These are phyloP conservation scores for Cladosporium colombiae DNA, from an alignment of 2,329 filamentous ascomycete genomes.

Conservation along the genomic window DNA sequence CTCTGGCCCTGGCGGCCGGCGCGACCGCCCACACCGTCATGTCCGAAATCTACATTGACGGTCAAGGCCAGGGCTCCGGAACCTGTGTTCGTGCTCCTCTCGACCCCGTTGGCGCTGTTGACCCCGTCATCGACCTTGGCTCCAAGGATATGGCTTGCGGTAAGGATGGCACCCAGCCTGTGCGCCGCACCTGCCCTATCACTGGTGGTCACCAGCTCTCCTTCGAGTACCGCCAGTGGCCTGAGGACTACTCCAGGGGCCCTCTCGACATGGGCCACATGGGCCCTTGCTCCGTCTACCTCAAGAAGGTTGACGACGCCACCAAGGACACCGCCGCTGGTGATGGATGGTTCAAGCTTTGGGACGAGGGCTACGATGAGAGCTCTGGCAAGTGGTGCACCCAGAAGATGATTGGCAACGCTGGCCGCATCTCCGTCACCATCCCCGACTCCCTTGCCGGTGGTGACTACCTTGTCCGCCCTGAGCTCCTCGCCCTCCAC, in stretches of 20 bases:
- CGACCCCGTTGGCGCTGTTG: slow-evolving; percentile 54
- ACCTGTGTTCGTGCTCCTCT: slow-evolving; percentile 70
- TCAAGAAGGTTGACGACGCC: slow-evolving; percentile 67
- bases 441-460: slow-evolving; percentile 62
- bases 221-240: slow-evolving; percentile 66
- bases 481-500: slow-evolving; percentile 70
- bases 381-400: slow-evolving; percentile 65
- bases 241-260: slow-evolving; percentile 56
- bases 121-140: slow-evolving; percentile 59
- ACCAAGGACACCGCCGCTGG: slow-evolving; percentile 55
- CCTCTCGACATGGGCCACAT: slow-evolving; percentile 63
- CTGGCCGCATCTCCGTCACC: slow-evolving; percentile 63
- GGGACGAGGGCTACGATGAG: slow-evolving; percentile 62
- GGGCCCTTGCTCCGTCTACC: slow-evolving; percentile 72
- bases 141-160: slow-evolving; percentile 71
- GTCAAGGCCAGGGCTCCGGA: slow-evolving; percentile 61
- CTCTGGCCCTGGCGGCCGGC: slow-evolving; percentile 25
- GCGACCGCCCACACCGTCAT: slow-evolving; percentile 58
- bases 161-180: slow-evolving; percentile 47
- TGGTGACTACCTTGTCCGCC: slow-evolving; percentile 71
- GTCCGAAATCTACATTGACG: slow-evolving; percentile 64
- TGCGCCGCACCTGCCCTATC: slow-evolving; percentile 50
- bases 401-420: slow-evolving; percentile 64
- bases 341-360: slow-evolving; percentile 77
- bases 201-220: slow-evolving; percentile 59